These are phyloP conservation scores for Russula virescens DNA, from an alignment of 768 basidiomycete species.

Conservation along the genomic window DNA sequence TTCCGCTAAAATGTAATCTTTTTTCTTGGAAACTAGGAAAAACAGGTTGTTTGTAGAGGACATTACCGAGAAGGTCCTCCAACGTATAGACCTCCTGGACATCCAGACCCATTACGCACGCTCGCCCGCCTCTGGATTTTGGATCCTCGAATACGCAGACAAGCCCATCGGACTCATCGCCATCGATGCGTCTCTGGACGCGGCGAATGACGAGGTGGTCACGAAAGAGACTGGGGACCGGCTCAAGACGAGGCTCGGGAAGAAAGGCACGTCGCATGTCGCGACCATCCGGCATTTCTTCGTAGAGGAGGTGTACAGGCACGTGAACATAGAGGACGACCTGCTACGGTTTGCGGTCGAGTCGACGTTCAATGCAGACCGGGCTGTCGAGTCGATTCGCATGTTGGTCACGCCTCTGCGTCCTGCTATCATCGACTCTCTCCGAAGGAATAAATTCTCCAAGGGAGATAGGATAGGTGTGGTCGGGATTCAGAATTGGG, in stretches of 20 bases:
- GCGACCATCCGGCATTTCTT: slow-evolving; percentile 72
- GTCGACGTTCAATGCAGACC: slow-evolving; percentile 47
- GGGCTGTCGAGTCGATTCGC: slow-evolving; percentile 41
- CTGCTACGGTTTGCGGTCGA: slow-evolving; percentile 53
- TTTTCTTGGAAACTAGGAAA: too few species aligned
- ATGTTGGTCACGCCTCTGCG: slow-evolving; percentile 45
- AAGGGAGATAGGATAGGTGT: slow-evolving; percentile 39
- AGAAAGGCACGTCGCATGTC: slow-evolving; percentile 39
- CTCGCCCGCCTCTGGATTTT: slow-evolving; percentile 61
- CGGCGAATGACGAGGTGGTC: slow-evolving; percentile 31
- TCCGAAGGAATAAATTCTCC: slow-evolving; percentile 46
- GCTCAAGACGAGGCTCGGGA: slow-evolving; percentile 21
- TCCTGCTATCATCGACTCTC: slow-evolving; percentile 42
- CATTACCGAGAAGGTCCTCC: slow-evolving; percentile 45
- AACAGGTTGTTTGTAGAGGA: slow-evolving; percentile 67
- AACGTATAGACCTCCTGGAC: slow-evolving; percentile 49
- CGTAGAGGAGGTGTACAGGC: slow-evolving; percentile 59
- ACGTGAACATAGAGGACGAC: slow-evolving; percentile 55
- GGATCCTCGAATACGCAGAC: slow-evolving; percentile 55
- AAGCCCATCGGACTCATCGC: slow-evolving; percentile 65
- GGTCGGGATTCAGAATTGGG: slow-evolving; percentile 58
- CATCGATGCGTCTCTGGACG: slow-evolving; percentile 53
- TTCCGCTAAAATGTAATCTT: not conserved
- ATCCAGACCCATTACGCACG: slow-evolving; percentile 51
- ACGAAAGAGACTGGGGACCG: slow-evolving; percentile 23